These are phyloP conservation scores for Malus sylvestris DNA, from an alignment of 306 rosid species.

Conservation along the genomic window DNA sequence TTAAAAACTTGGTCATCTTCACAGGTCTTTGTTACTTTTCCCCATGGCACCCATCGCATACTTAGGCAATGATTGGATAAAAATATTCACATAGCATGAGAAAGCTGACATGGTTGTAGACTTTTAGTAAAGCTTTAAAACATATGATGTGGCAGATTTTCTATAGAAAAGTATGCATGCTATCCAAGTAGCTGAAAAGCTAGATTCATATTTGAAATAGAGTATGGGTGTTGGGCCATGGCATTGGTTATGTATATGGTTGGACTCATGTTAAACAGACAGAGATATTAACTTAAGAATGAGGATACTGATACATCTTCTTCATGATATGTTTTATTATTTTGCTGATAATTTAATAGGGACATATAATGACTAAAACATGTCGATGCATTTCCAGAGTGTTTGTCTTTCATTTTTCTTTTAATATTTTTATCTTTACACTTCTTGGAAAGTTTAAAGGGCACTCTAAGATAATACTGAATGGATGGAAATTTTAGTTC, in stretches of 20 bases:
- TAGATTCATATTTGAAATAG: neutral
- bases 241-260: neutral
- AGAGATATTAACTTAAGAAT: neutral
- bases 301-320: neutral
- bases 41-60: neutral
- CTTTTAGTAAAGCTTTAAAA: neutral
- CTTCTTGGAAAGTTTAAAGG: neutral
- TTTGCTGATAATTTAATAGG: neutral
- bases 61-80: neutral
- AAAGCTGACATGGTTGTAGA: neutral
- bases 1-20: neutral
- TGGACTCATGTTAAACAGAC: neutral
- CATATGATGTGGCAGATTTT: neutral
- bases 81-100: neutral
- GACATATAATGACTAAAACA: neutral
- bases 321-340: neutral
- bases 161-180: neutral
- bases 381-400: neutral
- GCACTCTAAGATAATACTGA: neutral
- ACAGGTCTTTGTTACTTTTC: neutral
- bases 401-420: neutral
- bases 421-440: neutral
- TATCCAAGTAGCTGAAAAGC: neutral
- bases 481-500: neutral
- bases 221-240: neutral